Evolutionary conservation across 148 eudicot genomes (phyloP), one percentile per base, ranked within the genome.

Genomic region (Rhododendron williamsianum): DNA sequence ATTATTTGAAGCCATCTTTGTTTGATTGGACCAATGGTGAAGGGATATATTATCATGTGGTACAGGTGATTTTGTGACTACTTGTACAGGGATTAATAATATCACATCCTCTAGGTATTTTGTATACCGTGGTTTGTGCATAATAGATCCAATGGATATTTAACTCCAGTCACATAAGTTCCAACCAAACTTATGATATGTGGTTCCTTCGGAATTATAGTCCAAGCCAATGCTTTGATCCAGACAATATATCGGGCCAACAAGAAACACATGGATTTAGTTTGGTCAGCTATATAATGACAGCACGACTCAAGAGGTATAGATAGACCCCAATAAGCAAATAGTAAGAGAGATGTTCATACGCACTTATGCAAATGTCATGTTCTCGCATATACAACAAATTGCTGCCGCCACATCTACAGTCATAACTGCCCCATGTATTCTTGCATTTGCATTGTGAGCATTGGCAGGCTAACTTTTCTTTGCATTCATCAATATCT

Each of bases 401-500:
- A 67, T 92, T 69, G 30, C 74, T 90, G 54, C 87, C 85, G 16
- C 87, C 81, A 85, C 98, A 95, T 81, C 89, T 89, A 88, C 98
- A 95, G 54, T 94, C 95, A 71, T 88, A 95, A 81, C 94, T 91
- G 12, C 98, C 98, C 97, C 96, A 95, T n/a, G 97, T 93, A 83
- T 95, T 94, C 91, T 94, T 94, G 87, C 98, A 95, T 56, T 84
- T 90, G 94, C 98, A 95, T 58, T 92, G 89, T 5, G 93, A 91
- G 87, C 98, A 96, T 84, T 96, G 96, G 86, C 98, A 96, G 30
- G 93, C 95, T 48, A 78, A 4, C 87, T 89, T 91, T 38, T 93
- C 98, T 88, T 91, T 90, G 94, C 98, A 96, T 84, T 94, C 98
- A 77, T 96, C 92, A 78, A 96, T 85, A 90, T 95, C 98, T 95